Conservation (phyloP, 352 stramenopile species). For the Blastocystis hominis region DNA sequence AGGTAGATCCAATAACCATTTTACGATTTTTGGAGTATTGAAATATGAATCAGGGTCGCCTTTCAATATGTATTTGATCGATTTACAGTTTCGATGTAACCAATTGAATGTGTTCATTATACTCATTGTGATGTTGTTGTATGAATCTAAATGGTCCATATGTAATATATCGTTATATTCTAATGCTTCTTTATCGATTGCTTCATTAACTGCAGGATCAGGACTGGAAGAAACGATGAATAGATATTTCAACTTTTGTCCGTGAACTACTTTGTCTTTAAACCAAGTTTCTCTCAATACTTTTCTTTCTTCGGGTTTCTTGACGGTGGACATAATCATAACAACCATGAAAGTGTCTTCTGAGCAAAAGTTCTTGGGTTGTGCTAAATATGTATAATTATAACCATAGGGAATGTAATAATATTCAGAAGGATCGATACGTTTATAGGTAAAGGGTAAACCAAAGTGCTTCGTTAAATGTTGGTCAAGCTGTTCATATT, state of each 20-base stretch:
- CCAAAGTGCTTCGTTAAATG: slow-evolving; percentile 1
- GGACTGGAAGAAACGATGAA: slow-evolving; percentile 37
- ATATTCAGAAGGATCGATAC: not conserved
- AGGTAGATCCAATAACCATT: slow-evolving; percentile 22
- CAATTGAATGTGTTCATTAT: slow-evolving; percentile 49
- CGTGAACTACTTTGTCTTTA: not conserved
- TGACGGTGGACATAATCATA: slow-evolving; percentile 47
- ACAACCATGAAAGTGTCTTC: slow-evolving; percentile 2
- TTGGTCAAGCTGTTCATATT: slow-evolving; percentile 4
- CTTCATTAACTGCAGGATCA: not conserved
- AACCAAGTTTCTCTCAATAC: not conserved
- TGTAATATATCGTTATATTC: slow-evolving; percentile 45
- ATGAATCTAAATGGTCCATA: slow-evolving; percentile 44
- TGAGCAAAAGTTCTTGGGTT: not conserved
- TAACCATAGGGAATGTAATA: slow-evolving; percentile 54
- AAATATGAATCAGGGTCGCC: slow-evolving; percentile 39
- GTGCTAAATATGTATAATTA: not conserved
- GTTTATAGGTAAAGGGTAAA: slow-evolving; percentile 35
- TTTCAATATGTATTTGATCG: slow-evolving; percentile 38
- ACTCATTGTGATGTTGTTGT: slow-evolving; percentile 49
- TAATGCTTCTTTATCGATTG: slow-evolving; percentile 2
- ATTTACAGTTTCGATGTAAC: slow-evolving; percentile 41
- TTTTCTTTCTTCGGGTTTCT: slow-evolving; percentile 2
- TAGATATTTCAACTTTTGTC: slow-evolving; percentile 30
- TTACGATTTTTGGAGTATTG: slow-evolving; percentile 22